Base-by-base conservation (phyloP, 352 stramenopile species). In the Pelagophyceae sp. region DNA sequence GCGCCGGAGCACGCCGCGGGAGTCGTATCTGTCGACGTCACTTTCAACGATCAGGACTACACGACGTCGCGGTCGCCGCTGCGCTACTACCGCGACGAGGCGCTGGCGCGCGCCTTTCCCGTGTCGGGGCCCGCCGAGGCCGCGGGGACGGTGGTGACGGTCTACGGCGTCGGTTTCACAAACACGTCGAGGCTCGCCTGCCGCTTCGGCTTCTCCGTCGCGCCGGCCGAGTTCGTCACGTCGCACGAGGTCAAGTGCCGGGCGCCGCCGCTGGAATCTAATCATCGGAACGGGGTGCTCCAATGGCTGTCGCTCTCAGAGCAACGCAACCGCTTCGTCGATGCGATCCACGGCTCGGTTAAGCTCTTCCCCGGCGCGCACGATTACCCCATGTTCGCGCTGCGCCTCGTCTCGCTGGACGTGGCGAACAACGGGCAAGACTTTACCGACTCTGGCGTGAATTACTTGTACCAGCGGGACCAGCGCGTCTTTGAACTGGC, bases 341-440 rank as follows among this genome's bases (percentile, higher is more conserved):
- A 95, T 63, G 89, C 91, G 6, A 82, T 83, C 17, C 82, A 85
- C 35, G 87, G 84, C 0, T 92, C 83, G n/a, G 79, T 85, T 1
- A 87, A 89, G 38, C 79, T 96, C 20, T 96, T 96, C 67, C 90
- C 90, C 1, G 80, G 82, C 2, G 83, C 87, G 0, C 87, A 95
- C 67, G 88, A 90, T 72, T 97, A 96, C 77, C 93, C 93, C 0
- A 86, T 93, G 72, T 94, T 94, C 76, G 83, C 87, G 17, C 87
- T 84, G 2, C 89, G 90, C 27, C 78, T 97, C 15, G 91, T 98
- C 3, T 85, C 87, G 0, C 80, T 98, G 0, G 94, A 98, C 77
- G 87, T 98, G 0, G 96, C 90, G 31, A 97, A 96, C 78, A 98
- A 98, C 79, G 90, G 91, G 20, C 91, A 97, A 79, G 94, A 98